Base-by-base conservation (phyloP, 306 rosid species). In the Sophora flavescens region DNA sequence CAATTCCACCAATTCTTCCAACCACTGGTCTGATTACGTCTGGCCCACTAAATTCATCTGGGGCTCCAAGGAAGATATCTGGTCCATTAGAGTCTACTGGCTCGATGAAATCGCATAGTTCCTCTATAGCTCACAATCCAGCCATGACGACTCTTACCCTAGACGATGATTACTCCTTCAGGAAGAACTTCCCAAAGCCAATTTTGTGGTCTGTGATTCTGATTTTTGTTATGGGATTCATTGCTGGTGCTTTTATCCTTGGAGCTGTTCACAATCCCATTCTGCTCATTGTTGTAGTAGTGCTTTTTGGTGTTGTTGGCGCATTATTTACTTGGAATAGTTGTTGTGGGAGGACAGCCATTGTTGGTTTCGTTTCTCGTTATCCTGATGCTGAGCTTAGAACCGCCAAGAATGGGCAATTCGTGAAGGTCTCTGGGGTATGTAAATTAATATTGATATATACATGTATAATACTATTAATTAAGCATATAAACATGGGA, bases 401-500 rank as follows among this genome's bases (percentile, higher is more conserved):
- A 87, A 95, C 96, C 72, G 99, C 99, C 9, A 90, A 89, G 72
- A 92, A 89, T 87, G 99, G 99, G 65, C 97, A 95, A 67, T 91
- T 89, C 32, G 97, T 95, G 87, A 95, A 95, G 85, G 93, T 95
- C 78, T 92, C 99, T 5, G 99, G 99, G 96, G 99, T 95, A 95
- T 60, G 97, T 80, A 53, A 45, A 48, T 41, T 80, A 71, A 39
- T 72, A 70, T 79, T 70, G 58, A 36, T 35, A 15, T 17, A 16
- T 47, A 18, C 67, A 62, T 77, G 66, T 68, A 22, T 76, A 32
- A 30, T 45, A 36, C 50, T 39, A 74, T 53, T 68, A 36, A 54
- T 32, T 69, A 41, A 56, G 48, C 63, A n/a, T 61, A 68, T 53
- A 68, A 56, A 56, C 72, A 57, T 17, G 45, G 30, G 28, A 67